Evolutionary conservation across 495 filamentous ascomycete species (phyloP).

Genomic region (Penicillium cosmopolitanum): DNA sequence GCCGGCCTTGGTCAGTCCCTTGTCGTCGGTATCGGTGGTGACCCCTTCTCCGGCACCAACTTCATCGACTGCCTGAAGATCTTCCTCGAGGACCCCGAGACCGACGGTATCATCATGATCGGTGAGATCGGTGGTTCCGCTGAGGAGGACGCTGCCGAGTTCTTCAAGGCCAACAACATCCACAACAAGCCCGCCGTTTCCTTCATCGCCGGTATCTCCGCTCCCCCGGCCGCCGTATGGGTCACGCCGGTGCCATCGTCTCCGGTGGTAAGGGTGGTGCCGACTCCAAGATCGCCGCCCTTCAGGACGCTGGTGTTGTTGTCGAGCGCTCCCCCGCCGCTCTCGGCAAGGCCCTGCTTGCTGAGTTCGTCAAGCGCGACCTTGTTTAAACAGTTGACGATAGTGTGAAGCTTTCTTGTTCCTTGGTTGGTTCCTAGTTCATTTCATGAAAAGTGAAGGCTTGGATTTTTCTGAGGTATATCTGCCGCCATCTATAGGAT

Average conservation of each 20-base stretch:
- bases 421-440: conserved; percentile 22
- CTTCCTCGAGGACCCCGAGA: conserved; percentile 94
- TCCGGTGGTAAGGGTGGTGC: conserved; percentile 96
- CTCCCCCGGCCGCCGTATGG: conserved; percentile 97
- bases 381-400: conserved; percentile 66
- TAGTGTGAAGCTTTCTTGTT: conserved; percentile 21
- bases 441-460: conserved; percentile 14
- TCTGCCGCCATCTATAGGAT: conserved; percentile 25
- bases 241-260: conserved; percentile 97
- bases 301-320: conserved; percentile 90
- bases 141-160: conserved; percentile 97
- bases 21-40: conserved; percentile 97
- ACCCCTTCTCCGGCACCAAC: conserved; percentile 98
- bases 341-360: conserved; percentile 89
- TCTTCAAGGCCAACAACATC: conserved; percentile 87
- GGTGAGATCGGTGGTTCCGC: conserved; percentile 97
- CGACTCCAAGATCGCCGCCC: conserved; percentile 93
- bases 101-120: conserved; percentile 99
- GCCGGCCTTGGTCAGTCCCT: conserved; percentile 96
- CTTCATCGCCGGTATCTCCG: conserved; percentile 98
- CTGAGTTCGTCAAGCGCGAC: conserved; percentile 95
- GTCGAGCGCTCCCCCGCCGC: conserved; percentile 93
- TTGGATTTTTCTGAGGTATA: conserved; percentile 28
- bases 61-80: conserved; percentile 99
- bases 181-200: conserved; percentile 93